Conservation (phyloP, 495 filamentous ascomycete genomes). For the Opeltia flavorubescens region DNA sequence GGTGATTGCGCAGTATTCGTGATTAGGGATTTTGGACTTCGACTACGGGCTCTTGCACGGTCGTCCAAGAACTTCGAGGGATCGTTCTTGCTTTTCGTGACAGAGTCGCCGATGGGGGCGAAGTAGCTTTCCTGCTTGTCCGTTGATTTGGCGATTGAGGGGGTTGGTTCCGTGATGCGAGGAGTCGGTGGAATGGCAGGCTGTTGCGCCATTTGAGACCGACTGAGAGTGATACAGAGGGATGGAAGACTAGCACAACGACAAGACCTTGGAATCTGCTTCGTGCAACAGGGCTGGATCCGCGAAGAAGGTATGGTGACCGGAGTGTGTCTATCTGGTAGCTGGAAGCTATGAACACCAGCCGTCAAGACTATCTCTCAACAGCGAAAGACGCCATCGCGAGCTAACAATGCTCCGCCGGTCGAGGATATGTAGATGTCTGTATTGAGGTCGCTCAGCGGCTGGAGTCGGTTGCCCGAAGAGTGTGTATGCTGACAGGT, state of each 20-base stretch:
- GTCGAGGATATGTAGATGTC: too few relatives aligned
- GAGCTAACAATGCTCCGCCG: too few relatives aligned
- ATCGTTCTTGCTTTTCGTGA: constrained; percentile 27
- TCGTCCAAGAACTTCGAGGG: constrained; percentile 13
- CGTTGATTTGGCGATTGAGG: constrained; percentile 44
- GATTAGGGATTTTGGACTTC: constrained; percentile 21
- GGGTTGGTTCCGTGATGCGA: constrained; percentile 57
- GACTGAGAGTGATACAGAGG: not conserved
- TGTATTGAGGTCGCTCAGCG: too few relatives aligned
- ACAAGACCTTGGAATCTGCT: too few relatives aligned
- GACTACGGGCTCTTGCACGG: constrained; percentile 30
- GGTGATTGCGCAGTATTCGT: constrained; percentile 20
- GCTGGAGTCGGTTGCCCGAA: too few relatives aligned
- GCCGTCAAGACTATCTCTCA: too few relatives aligned
- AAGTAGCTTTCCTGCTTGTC: constrained; percentile 36
- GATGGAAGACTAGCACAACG: constrained; percentile 4
- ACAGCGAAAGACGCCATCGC: too few relatives aligned
- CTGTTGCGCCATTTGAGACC: constrained; percentile 29
- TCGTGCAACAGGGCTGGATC: too few relatives aligned
- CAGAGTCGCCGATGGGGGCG: constrained; percentile 51
- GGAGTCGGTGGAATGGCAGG: constrained; percentile 46
- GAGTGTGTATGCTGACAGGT: too few relatives aligned
- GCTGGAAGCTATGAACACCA: too few relatives aligned
- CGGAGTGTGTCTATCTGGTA: too few relatives aligned
- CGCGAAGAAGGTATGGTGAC: too few relatives aligned